Evolutionary conservation across 2,329 filamentous ascomycete species (phyloP), one percentile per base, ranked within the genome.

Genomic region (Fusarium lyarnte): DNA sequence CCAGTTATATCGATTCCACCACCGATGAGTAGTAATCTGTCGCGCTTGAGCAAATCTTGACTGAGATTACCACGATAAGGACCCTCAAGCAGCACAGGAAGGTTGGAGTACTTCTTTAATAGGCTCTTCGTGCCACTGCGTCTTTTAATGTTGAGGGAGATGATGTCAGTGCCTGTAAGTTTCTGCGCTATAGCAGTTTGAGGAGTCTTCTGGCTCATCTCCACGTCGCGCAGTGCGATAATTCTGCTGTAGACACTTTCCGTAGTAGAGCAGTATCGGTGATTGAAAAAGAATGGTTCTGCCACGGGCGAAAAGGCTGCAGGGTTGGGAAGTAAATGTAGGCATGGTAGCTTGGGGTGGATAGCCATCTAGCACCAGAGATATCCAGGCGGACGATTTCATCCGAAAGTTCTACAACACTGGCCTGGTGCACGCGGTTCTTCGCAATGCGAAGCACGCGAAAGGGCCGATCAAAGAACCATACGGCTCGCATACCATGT

Each of bases 21-120:
- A 5, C 4, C 31, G 4, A 36, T 25, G 6, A 52, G 23, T 1
- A 52, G 47, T 19, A 52, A 9, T 0, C 16, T 3, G 2, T 25
- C 47, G 6, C 31, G 36, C 7, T 36, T 36, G 2, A 52, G 47
- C 6, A 52, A 31, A 11, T 25, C 4, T 21, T 2, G 17, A 9
- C 0, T 36, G 8, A 10, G 0, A 0, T 27, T 36, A 2, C 31
- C 12, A 9, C 12, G 17, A 36, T 36, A 52, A 16, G 47, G 16
- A 0, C 31, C 47, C 13, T 52, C 31, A 0, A 52, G 9, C 0
- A 52, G 23, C 2, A 52, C 31, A 25, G 31, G n/a, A 27, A 52
- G 31, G 16, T 5, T 49, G 5, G 29, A 0, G 29, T 7, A 21
- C 5, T 49, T 49, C 16, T 16, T 16, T 23, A 36, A 2, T 1